phyloP scores from a whole-genome alignment of 371 early-diverging fungal species.

The Mortierella sp. region DNA sequence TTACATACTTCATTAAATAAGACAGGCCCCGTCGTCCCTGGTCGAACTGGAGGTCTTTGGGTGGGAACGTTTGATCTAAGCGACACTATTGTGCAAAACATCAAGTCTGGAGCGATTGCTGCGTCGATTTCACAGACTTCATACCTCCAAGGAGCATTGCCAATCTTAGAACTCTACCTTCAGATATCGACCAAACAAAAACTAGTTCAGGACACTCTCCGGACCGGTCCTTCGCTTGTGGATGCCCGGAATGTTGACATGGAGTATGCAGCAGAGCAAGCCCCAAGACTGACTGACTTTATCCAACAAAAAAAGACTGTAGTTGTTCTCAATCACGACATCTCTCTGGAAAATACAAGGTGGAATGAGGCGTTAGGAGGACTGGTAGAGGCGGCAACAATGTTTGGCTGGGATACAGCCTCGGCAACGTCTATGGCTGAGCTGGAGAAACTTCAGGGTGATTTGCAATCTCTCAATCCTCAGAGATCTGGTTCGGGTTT shows the following conservation, averaged over 20 bases:
- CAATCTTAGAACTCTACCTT: slow-evolving; percentile 63
- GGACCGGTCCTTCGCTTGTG: slow-evolving; percentile 60
- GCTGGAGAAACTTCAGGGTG: slow-evolving; percentile 12
- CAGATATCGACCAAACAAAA: slow-evolving; percentile 33
- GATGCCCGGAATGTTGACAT: slow-evolving; percentile 56
- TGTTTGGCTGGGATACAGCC: slow-evolving; percentile 45
- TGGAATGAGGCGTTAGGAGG: slow-evolving; percentile 53
- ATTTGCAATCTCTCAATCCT: not conserved
- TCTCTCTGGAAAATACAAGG: slow-evolving; percentile 31
- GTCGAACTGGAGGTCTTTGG: slow-evolving; percentile 41
- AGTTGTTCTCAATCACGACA: slow-evolving; percentile 54
- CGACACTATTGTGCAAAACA: slow-evolving; percentile 47
- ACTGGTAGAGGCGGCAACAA: slow-evolving; percentile 33
- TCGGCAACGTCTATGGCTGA: slow-evolving; percentile 35
- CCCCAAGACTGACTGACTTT: slow-evolving; percentile 35
- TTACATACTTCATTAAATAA: slow-evolving; percentile 14
- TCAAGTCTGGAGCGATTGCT: slow-evolving; percentile 53
- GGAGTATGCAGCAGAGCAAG: slow-evolving; percentile 51
- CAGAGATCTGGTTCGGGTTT: not conserved
- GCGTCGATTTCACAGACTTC: slow-evolving; percentile 61
- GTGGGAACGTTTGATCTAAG: slow-evolving; percentile 53
- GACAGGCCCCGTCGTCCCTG: slow-evolving; percentile 30
- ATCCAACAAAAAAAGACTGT: slow-evolving; percentile 56
- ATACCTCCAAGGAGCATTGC: slow-evolving; percentile 64
- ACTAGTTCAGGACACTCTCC: slow-evolving; percentile 15